A percentile compares a stretch with the other conserved stretches of the same genome.
Conservation (phyloP, 2,329 filamentous ascomycete genomes). For the Calonectria pseudoturangicola region DNA sequence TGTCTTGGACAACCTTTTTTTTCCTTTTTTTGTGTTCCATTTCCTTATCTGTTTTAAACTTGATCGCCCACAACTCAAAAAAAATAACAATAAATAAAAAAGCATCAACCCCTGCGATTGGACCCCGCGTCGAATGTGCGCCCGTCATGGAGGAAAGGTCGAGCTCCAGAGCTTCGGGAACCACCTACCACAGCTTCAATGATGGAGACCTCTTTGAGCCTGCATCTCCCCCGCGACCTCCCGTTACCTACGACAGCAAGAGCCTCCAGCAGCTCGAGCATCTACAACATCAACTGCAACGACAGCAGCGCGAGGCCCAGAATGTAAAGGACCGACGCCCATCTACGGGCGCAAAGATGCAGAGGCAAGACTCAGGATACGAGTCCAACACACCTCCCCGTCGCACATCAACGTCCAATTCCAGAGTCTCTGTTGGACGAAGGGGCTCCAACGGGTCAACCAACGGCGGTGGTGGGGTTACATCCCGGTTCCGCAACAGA, state of each 20-base stretch:
- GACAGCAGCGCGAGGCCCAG: conserved; percentile 46
- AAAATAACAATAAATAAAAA: not conserved
- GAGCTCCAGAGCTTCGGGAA: conserved; percentile 68
- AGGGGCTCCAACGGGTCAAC: conserved; percentile 60
- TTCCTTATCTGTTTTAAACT: conserved; percentile 8
- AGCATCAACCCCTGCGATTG: not conserved
- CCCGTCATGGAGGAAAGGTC: conserved; percentile 58
- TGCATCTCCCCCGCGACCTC: conserved; percentile 53
- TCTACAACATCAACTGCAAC: conserved; percentile 49
- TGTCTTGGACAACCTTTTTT: conserved; percentile 14
- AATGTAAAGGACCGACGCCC: conserved; percentile 56
- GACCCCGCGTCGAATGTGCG: conserved; percentile 45
- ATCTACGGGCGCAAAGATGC: conserved; percentile 63
- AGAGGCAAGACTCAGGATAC: conserved; percentile 76
- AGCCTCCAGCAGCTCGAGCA: conserved; percentile 49
- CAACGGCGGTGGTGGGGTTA: conserved; percentile 46
- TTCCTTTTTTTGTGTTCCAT: conserved; percentile 22
- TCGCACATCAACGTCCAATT: conserved; percentile 61
- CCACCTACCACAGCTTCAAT: conserved; percentile 73
- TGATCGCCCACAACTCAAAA: not conserved
- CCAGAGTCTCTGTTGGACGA: conserved; percentile 56
- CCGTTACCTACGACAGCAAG: conserved; percentile 49
- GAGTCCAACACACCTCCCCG: conserved; percentile 67
- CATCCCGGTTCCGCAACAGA: conserved; percentile 60
- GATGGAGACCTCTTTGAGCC: conserved; percentile 70